Percentiles rank a stretch among this genome's conserved stretches.
Evolutionary conservation across 116 monocot genomes (phyloP).

Genomic region (Iris pallida): DNA sequence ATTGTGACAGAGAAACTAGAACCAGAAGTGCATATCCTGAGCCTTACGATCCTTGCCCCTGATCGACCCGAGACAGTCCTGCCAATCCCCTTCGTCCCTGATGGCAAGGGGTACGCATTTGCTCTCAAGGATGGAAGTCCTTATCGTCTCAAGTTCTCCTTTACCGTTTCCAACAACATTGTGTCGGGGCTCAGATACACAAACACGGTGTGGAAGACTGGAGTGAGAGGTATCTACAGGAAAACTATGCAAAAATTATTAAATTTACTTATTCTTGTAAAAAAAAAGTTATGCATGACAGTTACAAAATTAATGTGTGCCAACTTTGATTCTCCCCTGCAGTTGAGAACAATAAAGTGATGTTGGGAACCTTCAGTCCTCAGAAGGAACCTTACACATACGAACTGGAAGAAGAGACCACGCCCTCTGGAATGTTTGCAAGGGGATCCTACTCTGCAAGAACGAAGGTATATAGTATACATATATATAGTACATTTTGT

Average conservation of each 20-base stretch:
- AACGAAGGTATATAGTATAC: conserved; percentile 45
- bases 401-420: conserved; percentile 79
- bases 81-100: conserved; percentile 32
- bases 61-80: conserved; percentile 28
- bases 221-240: conserved; percentile 27
- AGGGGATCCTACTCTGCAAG: conserved; percentile 71
- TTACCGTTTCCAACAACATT: conserved; percentile 42
- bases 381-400: conserved; percentile 63
- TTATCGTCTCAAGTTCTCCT: conserved; percentile 34
- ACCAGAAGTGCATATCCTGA: conserved; percentile 33
- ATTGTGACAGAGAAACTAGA: conserved; percentile 26
- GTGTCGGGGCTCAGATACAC: conserved; percentile 44
- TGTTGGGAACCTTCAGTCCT: conserved; percentile 87
- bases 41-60: conserved; percentile 29
- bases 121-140: conserved; percentile 45
- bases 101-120: conserved; percentile 29
- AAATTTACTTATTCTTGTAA: too few species aligned
- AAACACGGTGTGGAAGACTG: conserved; percentile 52
- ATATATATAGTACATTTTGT: too few species aligned
- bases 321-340: neutral
- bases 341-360: conserved; percentile 72
- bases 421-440: conserved; percentile 72
- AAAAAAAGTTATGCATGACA: neutral
- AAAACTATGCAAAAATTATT: neutral
- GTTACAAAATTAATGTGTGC: neutral